Base-by-base conservation (phyloP, 176 grass and related monocot genomes). In the Aechmea fasciata region DNA sequence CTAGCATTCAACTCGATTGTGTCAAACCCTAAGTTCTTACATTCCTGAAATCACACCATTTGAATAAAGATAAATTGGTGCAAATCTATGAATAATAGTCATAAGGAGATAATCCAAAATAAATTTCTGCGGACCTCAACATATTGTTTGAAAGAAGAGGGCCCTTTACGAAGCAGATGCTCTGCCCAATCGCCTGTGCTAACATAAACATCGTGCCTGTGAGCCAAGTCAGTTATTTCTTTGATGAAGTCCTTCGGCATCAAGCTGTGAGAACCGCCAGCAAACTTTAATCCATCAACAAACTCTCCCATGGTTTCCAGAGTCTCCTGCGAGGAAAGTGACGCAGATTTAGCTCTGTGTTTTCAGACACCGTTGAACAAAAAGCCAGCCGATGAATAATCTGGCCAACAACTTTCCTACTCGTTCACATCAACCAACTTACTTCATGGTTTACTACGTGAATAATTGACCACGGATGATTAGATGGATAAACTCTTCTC, bases 161-260 rank as follows among this genome's bases (percentile, higher is more conserved):
- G 82, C 10, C 89, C 94, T 74, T 76, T 83, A 18, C 79, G 89
- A 67, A 99, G 50, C 2, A 90, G 68, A 79, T 99, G 89, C 51
- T 99, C 89, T 69, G 89, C 84, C 94, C 94, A 99, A 62, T 99
- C 94, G 54, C 87, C 94, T 64, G 94, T 92, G 70, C 94, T 99
- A 70, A 99, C 94, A 71, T 99, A 93, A 41, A 99, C 77, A 61
- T 99, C 83, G 66, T 93, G 87, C 75, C 74, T 93, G 63, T 99
- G 94, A 48, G 94, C 94, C 11, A 99, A 51, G 69, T 93, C 74
- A 0, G 84, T 85, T 28, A 99, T 93, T 75, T 93, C 89, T 79
- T 79, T 85, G 4, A 99, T 75, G 23, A 85, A 55, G 2, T 77
- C 75, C 3, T 82, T 83, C 11, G 84, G 75, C 81, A 92, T 99